Conservation (phyloP, 1,284 basidiomycete species). For the Trichosporon ovoides region DNA sequence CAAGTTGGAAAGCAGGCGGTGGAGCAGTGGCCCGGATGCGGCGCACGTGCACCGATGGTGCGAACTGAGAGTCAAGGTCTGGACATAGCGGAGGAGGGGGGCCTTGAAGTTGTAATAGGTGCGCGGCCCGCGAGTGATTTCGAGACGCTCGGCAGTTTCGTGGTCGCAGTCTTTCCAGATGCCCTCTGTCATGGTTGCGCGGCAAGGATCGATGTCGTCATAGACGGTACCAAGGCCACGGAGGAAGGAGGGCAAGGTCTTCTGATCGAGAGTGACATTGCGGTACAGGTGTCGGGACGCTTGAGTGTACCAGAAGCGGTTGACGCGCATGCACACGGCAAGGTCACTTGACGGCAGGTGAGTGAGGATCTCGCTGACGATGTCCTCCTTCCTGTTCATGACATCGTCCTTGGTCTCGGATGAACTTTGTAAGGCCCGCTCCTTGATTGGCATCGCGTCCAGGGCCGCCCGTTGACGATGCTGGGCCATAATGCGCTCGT, state of each 20-base stretch:
- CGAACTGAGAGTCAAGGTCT: neutral
- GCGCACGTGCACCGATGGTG: conserved; percentile 9
- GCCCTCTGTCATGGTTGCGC: neutral
- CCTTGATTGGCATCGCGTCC: neutral
- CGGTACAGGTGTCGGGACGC: neutral
- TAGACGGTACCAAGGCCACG: neutral
- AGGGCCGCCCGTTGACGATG: neutral
- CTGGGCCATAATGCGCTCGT: too few species aligned
- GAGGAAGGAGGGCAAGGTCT: neutral
- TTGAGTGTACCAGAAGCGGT: neutral
- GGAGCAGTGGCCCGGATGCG: neutral
- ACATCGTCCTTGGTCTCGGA: neutral
- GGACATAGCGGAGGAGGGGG: conserved; percentile 2
- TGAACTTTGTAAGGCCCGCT: too few species aligned
- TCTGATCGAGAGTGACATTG: neutral
- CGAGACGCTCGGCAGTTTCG: neutral
- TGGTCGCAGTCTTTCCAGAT: conserved; percentile 2
- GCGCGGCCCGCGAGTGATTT: neutral
- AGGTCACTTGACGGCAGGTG: neutral
- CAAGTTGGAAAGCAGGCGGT: neutral
- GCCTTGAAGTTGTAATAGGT: conserved; percentile 5
- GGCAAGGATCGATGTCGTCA: neutral
- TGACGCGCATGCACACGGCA: neutral
- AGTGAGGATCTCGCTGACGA: neutral
- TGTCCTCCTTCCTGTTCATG: neutral